Percentiles rank a stretch among this genome's conserved stretches.
Conservation (phyloP, 2,329 filamentous ascomycete species). For the Colletotrichum gigasporum region DNA sequence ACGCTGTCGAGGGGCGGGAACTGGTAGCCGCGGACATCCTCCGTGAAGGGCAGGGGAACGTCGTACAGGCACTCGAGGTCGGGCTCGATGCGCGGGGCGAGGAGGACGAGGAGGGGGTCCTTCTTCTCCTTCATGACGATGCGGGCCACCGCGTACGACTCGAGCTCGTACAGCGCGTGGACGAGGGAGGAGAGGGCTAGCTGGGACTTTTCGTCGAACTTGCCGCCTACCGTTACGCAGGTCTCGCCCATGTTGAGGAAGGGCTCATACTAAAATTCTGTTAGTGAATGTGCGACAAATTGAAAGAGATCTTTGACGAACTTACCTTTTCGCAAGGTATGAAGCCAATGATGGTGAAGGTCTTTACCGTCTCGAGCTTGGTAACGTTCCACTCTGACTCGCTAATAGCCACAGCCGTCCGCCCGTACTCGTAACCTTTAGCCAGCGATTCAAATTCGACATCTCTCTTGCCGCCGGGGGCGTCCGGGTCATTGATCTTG, state of each 20-base stretch:
- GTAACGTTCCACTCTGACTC: constrained; percentile 88
- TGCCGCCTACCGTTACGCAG: constrained; percentile 80
- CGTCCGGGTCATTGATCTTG: constrained; percentile 78
- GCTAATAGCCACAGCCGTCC: constrained; percentile 89
- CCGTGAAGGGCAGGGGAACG: constrained; percentile 89
- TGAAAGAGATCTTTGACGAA: not conserved
- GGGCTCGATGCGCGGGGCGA: constrained; percentile 82
- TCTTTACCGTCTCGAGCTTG: constrained; percentile 80
- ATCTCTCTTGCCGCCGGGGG: constrained; percentile 82
- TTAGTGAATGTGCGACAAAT: no score
- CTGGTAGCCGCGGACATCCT: constrained; percentile 89
- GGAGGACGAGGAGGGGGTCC: constrained; percentile 78
- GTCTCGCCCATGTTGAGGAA: constrained; percentile 87
- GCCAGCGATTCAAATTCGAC: constrained; percentile 84
- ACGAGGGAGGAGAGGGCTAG: constrained; percentile 90
- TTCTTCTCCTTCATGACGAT: constrained; percentile 87
- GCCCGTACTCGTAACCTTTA: constrained; percentile 94
- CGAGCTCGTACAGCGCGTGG: constrained; percentile 84
- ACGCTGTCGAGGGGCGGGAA: constrained; percentile 92
- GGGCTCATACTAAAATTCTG: constrained; percentile 72
- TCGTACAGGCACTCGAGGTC: constrained; percentile 90
- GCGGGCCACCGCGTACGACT: constrained; percentile 86
- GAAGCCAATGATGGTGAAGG: constrained; percentile 88
- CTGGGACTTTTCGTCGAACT: constrained; percentile 81
- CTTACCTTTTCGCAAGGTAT: constrained; percentile 75